Base-by-base conservation (phyloP, 331 rosid genomes). In the Dryas integrifolia region DNA sequence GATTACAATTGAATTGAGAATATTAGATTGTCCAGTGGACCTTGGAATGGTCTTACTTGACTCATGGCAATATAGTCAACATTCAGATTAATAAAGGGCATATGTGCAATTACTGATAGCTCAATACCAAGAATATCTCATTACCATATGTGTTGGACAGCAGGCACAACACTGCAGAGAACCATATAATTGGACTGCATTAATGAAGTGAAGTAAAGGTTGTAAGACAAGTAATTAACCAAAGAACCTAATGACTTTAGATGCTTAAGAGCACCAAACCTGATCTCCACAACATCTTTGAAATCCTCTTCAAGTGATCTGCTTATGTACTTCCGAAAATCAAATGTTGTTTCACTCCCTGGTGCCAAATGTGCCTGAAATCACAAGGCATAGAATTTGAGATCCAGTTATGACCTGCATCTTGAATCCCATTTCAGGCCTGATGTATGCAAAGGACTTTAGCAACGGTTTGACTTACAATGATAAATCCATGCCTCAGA, bases 241-340 rank as follows among this genome's bases (percentile, higher is more conserved):
- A 75, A 83, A 77, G 66, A 48, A 50, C 10, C 7, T 61, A 72
- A 12, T 0, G 40, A 58, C 2, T 67, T 73, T 15, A 4, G 6
- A 12, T 56, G 30, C 7, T 56, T 3, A 8, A 59, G 55, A 1
- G 53, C 60, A 75, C 69, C 59, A 66, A 91, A 91, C 95, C 88
- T 88, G 56, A 91, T 88, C 44, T 83, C 95, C 15, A 91, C 97
- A 0, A 91, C 86, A 68, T 81, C 88, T 82, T 80, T 79, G 70
- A 91, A 91, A 76, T 91, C 97, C 51, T 85, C 81, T 43, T 91
- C 95, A 43, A 91, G 87, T 77, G 97, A 79, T 79, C 85, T 82
- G n/a, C 21, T 56, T 14, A 91, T 91, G 75, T 86, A 91, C 41
- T 85, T 84, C n/a, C 47, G 87, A 58, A 88, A 91, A 77, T 91